Evolutionary conservation across 805 yeast species (phyloP), one percentile per base, ranked within the genome.

Genomic region (Pichia scutulata): DNA sequence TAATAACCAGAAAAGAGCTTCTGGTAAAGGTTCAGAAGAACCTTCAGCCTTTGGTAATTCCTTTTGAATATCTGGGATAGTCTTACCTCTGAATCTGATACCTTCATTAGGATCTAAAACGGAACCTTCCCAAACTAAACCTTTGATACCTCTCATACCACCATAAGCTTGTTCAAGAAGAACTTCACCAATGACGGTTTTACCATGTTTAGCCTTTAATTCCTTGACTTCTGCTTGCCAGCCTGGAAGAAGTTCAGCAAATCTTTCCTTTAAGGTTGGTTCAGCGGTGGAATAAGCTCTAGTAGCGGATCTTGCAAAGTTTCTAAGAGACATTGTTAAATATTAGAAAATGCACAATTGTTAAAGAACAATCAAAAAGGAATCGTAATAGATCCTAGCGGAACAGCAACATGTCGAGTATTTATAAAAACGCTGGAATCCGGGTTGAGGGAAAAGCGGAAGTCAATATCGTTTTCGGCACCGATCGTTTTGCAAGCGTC

Each of bases 141-240:
- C 87, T 70, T 83, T 82, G 69, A 86, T 82, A 65, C 95, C 95
- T 69, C 95, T 79, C 90, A 83, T 83, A 74, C 95, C 95, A 73
- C 95, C 95, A 71, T 85, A 86, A 40, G 89, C 90, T 72, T 85
- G 92, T 68, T 82, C 88, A 55, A 86, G 73, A 51, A 75, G 69
- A 56, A 84, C 84, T 69, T 85, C 88, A 58, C 89, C 92, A 57
- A 86, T 82, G 47, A 70, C 85, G 66, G 86, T 79, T 69, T 82
- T 78, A 63, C 98, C 99, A 71, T 92, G 80, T 65, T 89, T 95
- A 70, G 87, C 78, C 73, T 92, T 89, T 70, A 92, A 82, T 63
- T 82, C 80, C 75, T 85, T 86, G 72, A 93, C 84, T 75, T 89
- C 88, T 70, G 89, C 97, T 61, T 86, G 86, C 76, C 87, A 87